A percentile compares a stretch with the other conserved stretches of the same genome.
These are phyloP conservation scores for Macrotyloma uniflorum DNA, from an alignment of 306 rosid genomes.

Conservation along the genomic window DNA sequence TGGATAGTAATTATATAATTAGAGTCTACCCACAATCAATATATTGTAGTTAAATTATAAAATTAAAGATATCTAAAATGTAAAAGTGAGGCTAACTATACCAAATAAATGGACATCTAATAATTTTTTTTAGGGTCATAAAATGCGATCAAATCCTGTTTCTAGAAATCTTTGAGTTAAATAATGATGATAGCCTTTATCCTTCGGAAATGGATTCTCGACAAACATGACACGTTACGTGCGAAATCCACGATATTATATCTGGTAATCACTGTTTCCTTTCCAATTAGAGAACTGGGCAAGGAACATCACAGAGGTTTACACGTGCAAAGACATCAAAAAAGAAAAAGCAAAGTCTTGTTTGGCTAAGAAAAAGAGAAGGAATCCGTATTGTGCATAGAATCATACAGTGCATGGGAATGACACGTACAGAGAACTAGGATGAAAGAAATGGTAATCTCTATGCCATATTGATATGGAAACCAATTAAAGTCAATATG, in stretches of 20 bases:
- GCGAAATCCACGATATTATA: neutral
- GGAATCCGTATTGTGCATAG: neutral
- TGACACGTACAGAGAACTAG: neutral
- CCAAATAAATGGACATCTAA: neutral
- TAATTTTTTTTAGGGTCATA: neutral
- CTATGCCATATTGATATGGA: neutral
- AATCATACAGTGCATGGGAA: neutral
- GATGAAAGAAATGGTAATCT: neutral
- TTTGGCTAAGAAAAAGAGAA: neutral
- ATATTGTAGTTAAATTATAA: neutral
- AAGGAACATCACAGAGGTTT: neutral
- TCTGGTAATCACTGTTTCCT: neutral
- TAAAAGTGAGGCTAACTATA: neutral
- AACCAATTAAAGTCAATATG: slow-evolving; percentile 29
- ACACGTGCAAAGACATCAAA: neutral
- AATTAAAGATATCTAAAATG: neutral
- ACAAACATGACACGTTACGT: neutral
- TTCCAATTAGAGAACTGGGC: neutral
- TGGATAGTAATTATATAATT: too few species aligned
- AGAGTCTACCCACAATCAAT: too few species aligned
- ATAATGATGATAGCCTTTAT: neutral
- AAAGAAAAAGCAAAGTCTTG: neutral
- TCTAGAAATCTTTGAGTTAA: neutral
- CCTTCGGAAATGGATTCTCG: slow-evolving; percentile 4
- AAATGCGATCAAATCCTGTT: neutral